Base-by-base conservation (phyloP, 208 protist genomes). In the Crithidia mellificae region DNA sequence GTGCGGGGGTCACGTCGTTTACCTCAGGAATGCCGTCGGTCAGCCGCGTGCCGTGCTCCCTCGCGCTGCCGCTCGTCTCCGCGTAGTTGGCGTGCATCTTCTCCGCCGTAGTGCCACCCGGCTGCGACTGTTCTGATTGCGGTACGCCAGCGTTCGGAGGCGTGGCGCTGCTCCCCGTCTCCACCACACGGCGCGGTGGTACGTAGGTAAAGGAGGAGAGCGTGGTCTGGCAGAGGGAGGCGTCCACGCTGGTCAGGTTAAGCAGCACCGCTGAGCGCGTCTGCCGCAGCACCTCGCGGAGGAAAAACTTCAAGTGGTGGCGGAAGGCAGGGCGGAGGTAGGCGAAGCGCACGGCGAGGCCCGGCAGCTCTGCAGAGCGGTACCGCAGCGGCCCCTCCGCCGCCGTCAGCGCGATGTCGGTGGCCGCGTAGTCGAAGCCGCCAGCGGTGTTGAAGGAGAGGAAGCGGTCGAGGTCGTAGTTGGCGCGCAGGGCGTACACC, bases 391-490 rank as follows among this genome's bases (percentile, higher is more conserved):
- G 63, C 32, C 47, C 82, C 41, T 88, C 77, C 30, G 66, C 52
- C 0, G 79, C 41, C 14, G 70, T 76, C 12, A 84, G 71, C 17
- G 49, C 32, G 54, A 95, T 84, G 72, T 94, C 79, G 2, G 89
- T 94, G 12, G 72, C 77, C 0, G 44, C 14, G 74, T 95, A 95
- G 84, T 94, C 65, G 43, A 77, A 63, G 24, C 81, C 77, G 17
- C 38, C 70, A 12, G 71, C 55, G 2, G 86, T 66, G 68, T 93
- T 87, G 77, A 93, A 93, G 61, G 84, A 72, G 29, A 94, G 72
- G 66, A 88, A 87, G 54, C 63, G 76, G 69, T 96, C 91, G n/a
- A 96, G 27, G 63, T 93, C 85, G 68, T 94, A 96, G 78, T 95
- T 94, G 53, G 77, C 73, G 29, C 89, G 84, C 8, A 96, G 71